Evolutionary conservation across 306 rosid genomes (phyloP).

Genomic region (Sechiopsis laciniata): DNA sequence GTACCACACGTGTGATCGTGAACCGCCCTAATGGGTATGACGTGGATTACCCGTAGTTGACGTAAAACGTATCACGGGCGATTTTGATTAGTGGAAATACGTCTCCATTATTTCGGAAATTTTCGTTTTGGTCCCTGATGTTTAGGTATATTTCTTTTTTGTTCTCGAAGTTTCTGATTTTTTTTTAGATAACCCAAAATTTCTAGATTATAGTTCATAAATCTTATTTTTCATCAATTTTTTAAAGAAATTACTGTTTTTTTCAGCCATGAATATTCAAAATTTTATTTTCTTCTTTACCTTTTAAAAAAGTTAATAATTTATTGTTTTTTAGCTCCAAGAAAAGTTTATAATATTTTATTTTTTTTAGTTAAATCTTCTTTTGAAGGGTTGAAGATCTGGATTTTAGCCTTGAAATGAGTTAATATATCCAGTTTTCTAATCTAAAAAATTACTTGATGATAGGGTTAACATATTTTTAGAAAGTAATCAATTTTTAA

Average conservation of each 20-base stretch:
- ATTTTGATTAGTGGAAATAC: conserved; percentile 3
- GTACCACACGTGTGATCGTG: conserved; percentile 3
- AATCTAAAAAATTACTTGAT: no score
- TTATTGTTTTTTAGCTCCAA: no score
- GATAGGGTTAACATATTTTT: no score
- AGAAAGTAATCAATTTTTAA: no score
- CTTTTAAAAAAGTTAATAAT: no score
- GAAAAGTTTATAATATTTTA: no score
- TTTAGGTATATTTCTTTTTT: no score
- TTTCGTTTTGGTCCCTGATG: background rate
- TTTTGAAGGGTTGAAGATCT: background rate
- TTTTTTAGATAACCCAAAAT: no score
- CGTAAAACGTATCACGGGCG: background rate
- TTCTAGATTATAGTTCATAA: no score
- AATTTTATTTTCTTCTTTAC: no score
- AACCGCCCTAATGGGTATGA: conserved; percentile 1
- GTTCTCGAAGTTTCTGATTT: background rate
- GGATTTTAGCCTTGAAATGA: background rate
- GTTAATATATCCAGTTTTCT: background rate
- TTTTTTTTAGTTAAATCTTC: no score
- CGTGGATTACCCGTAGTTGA: conserved; percentile 9
- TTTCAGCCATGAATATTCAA: background rate
- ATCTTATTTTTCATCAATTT: background rate
- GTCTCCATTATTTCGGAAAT: background rate
- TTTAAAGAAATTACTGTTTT: background rate